Evolutionary conservation across 495 filamentous ascomycete species (phyloP).

Genomic region (Lophiostoma macrostomum): DNA sequence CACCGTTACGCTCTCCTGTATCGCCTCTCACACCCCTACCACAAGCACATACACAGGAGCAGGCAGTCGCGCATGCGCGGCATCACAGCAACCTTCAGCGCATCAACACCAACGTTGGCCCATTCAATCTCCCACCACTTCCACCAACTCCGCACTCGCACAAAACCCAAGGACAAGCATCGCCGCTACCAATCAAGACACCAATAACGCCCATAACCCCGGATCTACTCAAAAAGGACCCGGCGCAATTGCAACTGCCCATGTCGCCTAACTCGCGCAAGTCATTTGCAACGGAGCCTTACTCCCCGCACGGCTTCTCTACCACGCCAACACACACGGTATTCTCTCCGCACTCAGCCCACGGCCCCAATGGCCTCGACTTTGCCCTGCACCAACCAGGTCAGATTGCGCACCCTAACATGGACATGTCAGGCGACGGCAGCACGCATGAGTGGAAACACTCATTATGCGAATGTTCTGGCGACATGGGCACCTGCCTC

Average conservation of each 20-base stretch:
- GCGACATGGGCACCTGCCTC: slow-evolving; percentile 30
- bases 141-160: slow-evolving; percentile 13
- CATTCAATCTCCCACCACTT: slow-evolving; percentile 10
- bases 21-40: slow-evolving; percentile 3
- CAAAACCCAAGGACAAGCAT: background rate
- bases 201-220: slow-evolving; percentile 25
- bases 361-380: slow-evolving; percentile 35
- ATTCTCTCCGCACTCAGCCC: slow-evolving; percentile 34
- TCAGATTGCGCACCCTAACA: slow-evolving; percentile 41
- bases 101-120: slow-evolving; percentile 20
- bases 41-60: slow-evolving; percentile 13
- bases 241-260: slow-evolving; percentile 1
- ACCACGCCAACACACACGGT: slow-evolving; percentile 6
- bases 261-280: slow-evolving; percentile 10
- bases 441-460: slow-evolving; percentile 24
- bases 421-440: slow-evolving; percentile 23
- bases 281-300: slow-evolving; percentile 14
- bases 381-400: slow-evolving; percentile 35
- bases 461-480: slow-evolving; percentile 22
- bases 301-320: slow-evolving; percentile 24
- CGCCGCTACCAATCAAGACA: slow-evolving; percentile 16
- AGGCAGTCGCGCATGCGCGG: slow-evolving; percentile 2
- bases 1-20: slow-evolving; percentile 4
- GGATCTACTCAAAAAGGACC: slow-evolving; percentile 13
- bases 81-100: slow-evolving; percentile 20